Conservation (phyloP, 176 grass and related monocot genomes). For the Poa annua region DNA sequence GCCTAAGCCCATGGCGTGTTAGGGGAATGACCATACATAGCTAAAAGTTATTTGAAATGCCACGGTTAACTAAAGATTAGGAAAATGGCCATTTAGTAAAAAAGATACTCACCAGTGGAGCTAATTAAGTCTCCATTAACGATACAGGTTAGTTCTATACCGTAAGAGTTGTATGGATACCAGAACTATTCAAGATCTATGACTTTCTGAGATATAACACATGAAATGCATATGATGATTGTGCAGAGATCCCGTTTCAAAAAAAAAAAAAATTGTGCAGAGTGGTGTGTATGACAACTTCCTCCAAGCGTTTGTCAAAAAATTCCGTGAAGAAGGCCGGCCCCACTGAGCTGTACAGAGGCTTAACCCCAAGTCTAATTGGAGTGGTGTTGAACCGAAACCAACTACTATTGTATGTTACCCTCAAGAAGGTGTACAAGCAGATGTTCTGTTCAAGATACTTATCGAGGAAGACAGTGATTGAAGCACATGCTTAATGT, state of each 20-base stretch:
- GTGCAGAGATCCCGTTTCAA: too few relatives aligned
- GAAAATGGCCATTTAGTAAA: too few relatives aligned
- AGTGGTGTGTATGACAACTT: constrained; percentile 85
- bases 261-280: too few relatives aligned
- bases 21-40: too few relatives aligned
- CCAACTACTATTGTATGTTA: constrained; percentile 89
- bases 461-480: constrained; percentile 63
- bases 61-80: too few relatives aligned
- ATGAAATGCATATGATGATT: constrained; percentile 9
- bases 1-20: too few relatives aligned
- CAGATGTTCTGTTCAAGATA: constrained; percentile 75
- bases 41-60: too few relatives aligned
- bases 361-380: constrained; percentile 82
- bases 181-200: not conserved
- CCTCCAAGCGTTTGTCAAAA: constrained; percentile 70
- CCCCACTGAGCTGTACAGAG: constrained; percentile 74
- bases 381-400: constrained; percentile 82
- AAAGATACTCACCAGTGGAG: constrained; percentile 50
- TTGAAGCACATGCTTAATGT: not conserved
- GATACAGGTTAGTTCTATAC: constrained; percentile 69
- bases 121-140: constrained; percentile 87
- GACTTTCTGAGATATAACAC: not conserved
- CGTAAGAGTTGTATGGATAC: not conserved
- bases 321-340: constrained; percentile 74
- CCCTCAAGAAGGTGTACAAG: constrained; percentile 77